phyloP scores from a whole-genome alignment of 2,329 filamentous ascomycete species.

The Penicillium sp. region DNA sequence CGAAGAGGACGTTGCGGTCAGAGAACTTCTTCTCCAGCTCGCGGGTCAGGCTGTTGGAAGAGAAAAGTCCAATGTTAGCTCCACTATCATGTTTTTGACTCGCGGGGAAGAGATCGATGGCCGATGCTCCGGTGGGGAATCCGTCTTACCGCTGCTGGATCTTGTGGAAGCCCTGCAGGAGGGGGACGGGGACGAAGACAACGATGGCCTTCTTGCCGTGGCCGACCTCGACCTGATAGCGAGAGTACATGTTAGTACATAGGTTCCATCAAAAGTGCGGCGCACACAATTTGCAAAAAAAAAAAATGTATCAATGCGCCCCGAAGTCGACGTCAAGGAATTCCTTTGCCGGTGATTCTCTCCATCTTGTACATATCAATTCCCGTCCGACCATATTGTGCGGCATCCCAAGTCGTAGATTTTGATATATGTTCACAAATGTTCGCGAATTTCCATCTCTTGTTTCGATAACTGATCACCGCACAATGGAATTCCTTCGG shows the following conservation, averaged over 20 bases:
- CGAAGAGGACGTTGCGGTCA: conserved; percentile 98
- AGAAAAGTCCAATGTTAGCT: conserved; percentile 15
- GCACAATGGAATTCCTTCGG: conserved; percentile 22
- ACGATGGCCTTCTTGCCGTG: conserved; percentile 99
- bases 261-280: conserved; percentile 19
- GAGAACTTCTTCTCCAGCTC: conserved; percentile 99
- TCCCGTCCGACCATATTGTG: neutral
- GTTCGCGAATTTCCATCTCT: conserved; percentile 20
- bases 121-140: conserved; percentile 13
- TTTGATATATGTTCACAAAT: conserved; percentile 21
- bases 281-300: conserved; percentile 18
- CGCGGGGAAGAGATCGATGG: neutral
- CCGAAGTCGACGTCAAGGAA: conserved; percentile 9
- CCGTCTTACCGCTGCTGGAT: conserved; percentile 94
- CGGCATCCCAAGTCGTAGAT: conserved; percentile 6
- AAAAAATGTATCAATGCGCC: conserved; percentile 9
- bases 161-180: conserved; percentile 98
- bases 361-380: neutral
- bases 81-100: neutral
- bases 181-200: conserved; percentile 99
- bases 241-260: conserved; percentile 35
- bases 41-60: conserved; percentile 77
- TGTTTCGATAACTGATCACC: conserved; percentile 16
- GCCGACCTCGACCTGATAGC: conserved; percentile 94
- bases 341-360: conserved; percentile 3